Percentiles rank a stretch among this genome's conserved stretches.
phyloP scores from a whole-genome alignment of 2,329 filamentous ascomycete species.

The Beauveria pseudobassiana region DNA sequence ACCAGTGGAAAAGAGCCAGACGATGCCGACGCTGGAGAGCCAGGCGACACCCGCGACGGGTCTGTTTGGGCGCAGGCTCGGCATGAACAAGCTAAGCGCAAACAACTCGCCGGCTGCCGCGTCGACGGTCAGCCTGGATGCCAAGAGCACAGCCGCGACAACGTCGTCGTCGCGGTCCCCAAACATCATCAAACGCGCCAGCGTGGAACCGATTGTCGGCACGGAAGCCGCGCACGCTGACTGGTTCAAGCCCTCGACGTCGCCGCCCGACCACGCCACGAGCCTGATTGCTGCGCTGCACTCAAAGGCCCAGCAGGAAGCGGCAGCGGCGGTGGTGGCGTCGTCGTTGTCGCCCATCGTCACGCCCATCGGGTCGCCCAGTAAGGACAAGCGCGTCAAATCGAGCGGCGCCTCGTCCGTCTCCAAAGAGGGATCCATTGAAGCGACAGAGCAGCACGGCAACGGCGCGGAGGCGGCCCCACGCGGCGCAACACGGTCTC shows the following conservation, averaged over 20 bases:
- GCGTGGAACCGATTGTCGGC: constrained; percentile 54
- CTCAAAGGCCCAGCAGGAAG: constrained; percentile 50
- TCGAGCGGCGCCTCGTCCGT: constrained; percentile 43
- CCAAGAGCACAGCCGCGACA: constrained; percentile 31
- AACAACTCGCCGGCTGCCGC: constrained; percentile 25
- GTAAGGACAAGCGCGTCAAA: constrained; percentile 29
- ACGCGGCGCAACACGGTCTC: constrained; percentile 32
- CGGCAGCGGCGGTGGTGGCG: constrained; percentile 34
- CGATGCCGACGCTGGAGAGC: constrained; percentile 36
- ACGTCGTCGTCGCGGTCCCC: constrained; percentile 27
- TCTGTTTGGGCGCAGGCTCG: constrained; percentile 44
- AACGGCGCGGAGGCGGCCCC: constrained; percentile 22
- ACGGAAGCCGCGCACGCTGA: constrained; percentile 62
- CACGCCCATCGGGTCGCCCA: constrained; percentile 30
- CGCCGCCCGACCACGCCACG: constrained; percentile 52
- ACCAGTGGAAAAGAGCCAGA: constrained; percentile 49
- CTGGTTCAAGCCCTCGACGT: constrained; percentile 48
- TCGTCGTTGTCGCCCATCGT: constrained; percentile 27
- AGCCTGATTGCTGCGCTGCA: constrained; percentile 62
- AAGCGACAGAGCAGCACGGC: constrained; percentile 17
- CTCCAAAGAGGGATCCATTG: constrained; percentile 33
- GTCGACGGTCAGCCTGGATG: constrained; percentile 42
- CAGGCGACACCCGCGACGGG: constrained; percentile 27
- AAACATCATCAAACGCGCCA: constrained; percentile 36
- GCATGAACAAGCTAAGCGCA: constrained; percentile 27